These are phyloP conservation scores for Podaxis pistillaris DNA, from an alignment of 768 basidiomycete species.

Conservation along the genomic window DNA sequence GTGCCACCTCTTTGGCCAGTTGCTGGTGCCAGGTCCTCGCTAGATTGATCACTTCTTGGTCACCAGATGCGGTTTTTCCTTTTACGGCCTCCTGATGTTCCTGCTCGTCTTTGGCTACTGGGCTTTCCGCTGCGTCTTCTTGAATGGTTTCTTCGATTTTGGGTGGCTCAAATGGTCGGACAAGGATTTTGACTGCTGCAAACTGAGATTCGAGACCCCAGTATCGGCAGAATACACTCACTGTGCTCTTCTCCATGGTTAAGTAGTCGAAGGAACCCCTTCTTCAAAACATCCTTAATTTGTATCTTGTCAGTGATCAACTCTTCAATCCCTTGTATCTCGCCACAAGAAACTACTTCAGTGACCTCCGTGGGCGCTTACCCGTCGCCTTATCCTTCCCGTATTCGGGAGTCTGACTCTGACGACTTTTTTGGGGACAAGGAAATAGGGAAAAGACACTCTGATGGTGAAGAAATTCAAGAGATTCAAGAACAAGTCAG, in stretches of 20 bases:
- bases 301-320: constrained; percentile 41
- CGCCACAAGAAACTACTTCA: constrained; percentile 36
- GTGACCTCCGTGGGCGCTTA: constrained; percentile 28
- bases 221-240: constrained; percentile 17
- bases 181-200: constrained; percentile 35
- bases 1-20: neutral
- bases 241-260: constrained; percentile 40
- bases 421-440: neutral
- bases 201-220: neutral
- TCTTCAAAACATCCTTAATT: constrained; percentile 42
- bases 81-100: neutral
- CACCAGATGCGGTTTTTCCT: neutral
- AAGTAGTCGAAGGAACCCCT: constrained; percentile 40
- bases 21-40: neutral
- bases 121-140: neutral
- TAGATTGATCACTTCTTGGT: neutral
- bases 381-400: neutral
- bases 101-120: neutral
- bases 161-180: constrained; percentile 22
- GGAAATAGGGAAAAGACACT: neutral
- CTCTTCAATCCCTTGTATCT: constrained; percentile 35
- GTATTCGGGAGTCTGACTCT: neutral
- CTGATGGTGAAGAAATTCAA: no score
- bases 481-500: no score
- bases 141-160: neutral